Evolutionary conservation across 352 stramenopile genomes (phyloP).

Genomic region (Phytophthora meadii): DNA sequence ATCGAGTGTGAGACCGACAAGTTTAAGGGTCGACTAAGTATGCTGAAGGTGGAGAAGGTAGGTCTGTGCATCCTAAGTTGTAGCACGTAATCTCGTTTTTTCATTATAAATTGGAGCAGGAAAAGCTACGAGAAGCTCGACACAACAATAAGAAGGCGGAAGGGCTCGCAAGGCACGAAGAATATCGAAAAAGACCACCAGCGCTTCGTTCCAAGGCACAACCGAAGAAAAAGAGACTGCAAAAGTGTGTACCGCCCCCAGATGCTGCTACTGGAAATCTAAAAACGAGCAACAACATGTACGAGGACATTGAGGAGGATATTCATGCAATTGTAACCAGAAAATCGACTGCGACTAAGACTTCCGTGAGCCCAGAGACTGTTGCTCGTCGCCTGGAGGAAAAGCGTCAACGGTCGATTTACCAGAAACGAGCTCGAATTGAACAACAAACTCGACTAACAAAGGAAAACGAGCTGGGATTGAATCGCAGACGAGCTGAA

Average conservation of each 20-base stretch:
- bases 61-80: neutral
- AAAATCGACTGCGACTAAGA: neutral
- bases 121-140: conserved; percentile 33
- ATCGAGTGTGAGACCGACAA: neutral
- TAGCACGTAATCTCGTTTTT: no score
- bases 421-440: conserved; percentile 33
- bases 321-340: conserved; percentile 10
- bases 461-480: conserved; percentile 20
- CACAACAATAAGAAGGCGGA: conserved; percentile 29
- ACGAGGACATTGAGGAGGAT: conserved; percentile 10
- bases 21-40: conserved; percentile 8
- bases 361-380: neutral
- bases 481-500: conserved; percentile 51
- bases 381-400: conserved; percentile 20
- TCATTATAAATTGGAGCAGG: conserved; percentile 15
- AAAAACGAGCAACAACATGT: neutral
- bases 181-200: conserved; percentile 38
- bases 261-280: neutral
- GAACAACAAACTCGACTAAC: conserved; percentile 14
- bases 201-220: conserved; percentile 28
- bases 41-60: conserved; percentile 37
- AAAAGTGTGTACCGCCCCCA: neutral
- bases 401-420: conserved; percentile 29
- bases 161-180: conserved; percentile 23
- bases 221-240: conserved; percentile 13